Conservation (phyloP, 176 grass and related monocot genomes). For the Phragmites australis region DNA sequence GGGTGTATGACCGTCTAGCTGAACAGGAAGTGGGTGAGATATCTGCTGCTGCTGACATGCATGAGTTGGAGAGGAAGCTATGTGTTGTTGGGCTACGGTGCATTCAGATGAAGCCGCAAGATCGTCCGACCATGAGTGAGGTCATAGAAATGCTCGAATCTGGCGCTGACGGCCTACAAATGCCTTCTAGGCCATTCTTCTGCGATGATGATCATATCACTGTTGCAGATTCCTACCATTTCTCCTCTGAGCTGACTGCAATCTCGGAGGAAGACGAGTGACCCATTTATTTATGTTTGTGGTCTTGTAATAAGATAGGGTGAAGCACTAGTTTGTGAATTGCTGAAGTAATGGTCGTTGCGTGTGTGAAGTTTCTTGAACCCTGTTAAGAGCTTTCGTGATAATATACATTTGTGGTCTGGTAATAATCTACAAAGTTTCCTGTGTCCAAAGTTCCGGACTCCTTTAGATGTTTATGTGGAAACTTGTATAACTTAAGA, state of each 20-base stretch:
- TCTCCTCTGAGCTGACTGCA: neutral
- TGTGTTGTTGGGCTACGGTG: constrained; percentile 42
- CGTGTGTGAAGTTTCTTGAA: too few relatives aligned
- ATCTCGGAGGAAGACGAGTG: constrained; percentile 7
- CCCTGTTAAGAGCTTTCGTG: too few relatives aligned
- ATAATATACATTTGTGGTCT: neutral
- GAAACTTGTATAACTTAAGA: neutral
- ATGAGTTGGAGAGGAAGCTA: constrained; percentile 38
- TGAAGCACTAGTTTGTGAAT: neutral
- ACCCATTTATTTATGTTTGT: neutral
- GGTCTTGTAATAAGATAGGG: neutral
- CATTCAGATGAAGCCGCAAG: constrained; percentile 39
- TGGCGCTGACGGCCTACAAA: neutral
- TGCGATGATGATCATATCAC: neutral
- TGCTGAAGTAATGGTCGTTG: neutral
- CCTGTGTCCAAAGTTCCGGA: neutral
- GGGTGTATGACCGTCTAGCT: constrained; percentile 37
- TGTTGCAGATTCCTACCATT: neutral
- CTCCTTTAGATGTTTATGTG: neutral
- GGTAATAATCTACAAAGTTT: neutral
- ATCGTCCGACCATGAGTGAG: constrained; percentile 37
- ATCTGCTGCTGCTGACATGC: neutral
- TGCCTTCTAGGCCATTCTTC: constrained; percentile 52
- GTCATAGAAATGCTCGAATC: constrained; percentile 49
- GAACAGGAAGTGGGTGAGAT: constrained; percentile 6